Evolutionary conservation across 1,139 yeast genomes (phyloP).

Genomic region (Yamadazyma blattariae): DNA sequence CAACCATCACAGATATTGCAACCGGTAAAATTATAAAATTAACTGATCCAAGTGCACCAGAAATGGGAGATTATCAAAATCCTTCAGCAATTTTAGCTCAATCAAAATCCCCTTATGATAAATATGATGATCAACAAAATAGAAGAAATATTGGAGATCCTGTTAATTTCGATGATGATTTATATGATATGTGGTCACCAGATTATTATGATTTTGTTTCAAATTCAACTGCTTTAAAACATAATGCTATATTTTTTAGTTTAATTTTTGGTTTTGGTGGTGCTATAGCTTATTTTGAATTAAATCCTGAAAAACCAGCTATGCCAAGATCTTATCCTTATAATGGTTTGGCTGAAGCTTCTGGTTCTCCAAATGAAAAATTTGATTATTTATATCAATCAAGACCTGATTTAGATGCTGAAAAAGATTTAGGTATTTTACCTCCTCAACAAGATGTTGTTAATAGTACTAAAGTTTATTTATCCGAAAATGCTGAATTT

Average conservation of each 20-base stretch:
- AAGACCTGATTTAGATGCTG: conserved; percentile 41
- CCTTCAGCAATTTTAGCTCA: conserved; percentile 52
- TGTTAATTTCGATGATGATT: conserved; percentile 66
- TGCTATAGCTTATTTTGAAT: conserved; percentile 50
- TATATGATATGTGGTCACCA: conserved; percentile 85
- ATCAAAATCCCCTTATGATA: conserved; percentile 64
- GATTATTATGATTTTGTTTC: conserved; percentile 64
- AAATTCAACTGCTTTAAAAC: conserved; percentile 59
- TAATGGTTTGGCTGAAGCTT: conserved; percentile 70
- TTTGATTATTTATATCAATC: conserved; percentile 45
- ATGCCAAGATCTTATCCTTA: conserved; percentile 74
- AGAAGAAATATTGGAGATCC: conserved; percentile 79
- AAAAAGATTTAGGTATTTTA: conserved; percentile 38
- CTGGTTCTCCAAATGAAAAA: conserved; percentile 60
- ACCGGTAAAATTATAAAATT: conserved; percentile 41
- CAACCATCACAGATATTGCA: conserved; percentile 40
- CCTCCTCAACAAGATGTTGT: conserved; percentile 28
- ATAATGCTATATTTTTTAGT: conserved; percentile 52
- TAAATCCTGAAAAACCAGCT: conserved; percentile 75
- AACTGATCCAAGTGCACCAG: conserved; percentile 45
- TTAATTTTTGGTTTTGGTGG: conserved; percentile 55
- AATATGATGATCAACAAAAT: conserved; percentile 79
- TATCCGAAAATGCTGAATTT: conserved; percentile 36
- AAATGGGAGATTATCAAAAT: conserved; percentile 44
- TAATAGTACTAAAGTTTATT: conserved; percentile 31